Percentiles rank a stretch among this genome's conserved stretches.
Conservation (phyloP, 306 rosid species). For the Geum urbanum region DNA sequence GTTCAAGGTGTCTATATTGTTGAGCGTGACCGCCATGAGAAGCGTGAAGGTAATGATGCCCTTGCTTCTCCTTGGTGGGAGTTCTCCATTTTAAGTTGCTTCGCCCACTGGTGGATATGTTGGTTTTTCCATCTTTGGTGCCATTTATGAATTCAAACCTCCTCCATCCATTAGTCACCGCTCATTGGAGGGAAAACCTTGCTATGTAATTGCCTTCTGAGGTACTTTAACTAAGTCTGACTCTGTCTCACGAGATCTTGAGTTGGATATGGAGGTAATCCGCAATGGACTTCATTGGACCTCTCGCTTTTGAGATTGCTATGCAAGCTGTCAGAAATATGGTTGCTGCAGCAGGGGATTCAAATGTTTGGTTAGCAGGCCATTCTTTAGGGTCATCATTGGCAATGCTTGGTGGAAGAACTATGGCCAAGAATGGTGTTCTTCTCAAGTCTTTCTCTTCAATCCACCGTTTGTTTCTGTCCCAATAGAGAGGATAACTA, state of each 20-base stretch:
- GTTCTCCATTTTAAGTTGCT: slow-evolving; percentile 70
- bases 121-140: slow-evolving; percentile 79
- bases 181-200: slow-evolving; percentile 50
- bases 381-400: slow-evolving; percentile 90
- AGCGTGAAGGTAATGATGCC: slow-evolving; percentile 57
- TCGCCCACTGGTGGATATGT: slow-evolving; percentile 61
- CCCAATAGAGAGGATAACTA: slow-evolving; percentile 79
- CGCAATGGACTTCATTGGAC: slow-evolving; percentile 67
- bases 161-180: slow-evolving; percentile 34
- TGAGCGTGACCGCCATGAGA: slow-evolving; percentile 72
- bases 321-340: slow-evolving; percentile 62
- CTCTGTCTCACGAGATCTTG: slow-evolving; percentile 61
- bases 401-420: slow-evolving; percentile 83
- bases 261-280: slow-evolving; percentile 57
- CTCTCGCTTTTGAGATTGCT: slow-evolving; percentile 73
- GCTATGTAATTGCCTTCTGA: slow-evolving; percentile 72
- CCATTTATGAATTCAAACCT: slow-evolving; percentile 74
- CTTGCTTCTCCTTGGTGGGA: slow-evolving; percentile 85
- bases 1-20: slow-evolving; percentile 82
- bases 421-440: slow-evolving; percentile 61
- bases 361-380: slow-evolving; percentile 81
- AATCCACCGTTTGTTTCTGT: slow-evolving; percentile 79
- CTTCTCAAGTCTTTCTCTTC: slow-evolving; percentile 66
- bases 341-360: slow-evolving; percentile 64
- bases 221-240: slow-evolving; percentile 64